Conservation (phyloP, 2,329 filamentous ascomycete species). For the Graphilbum ipis-grandicollis region DNA sequence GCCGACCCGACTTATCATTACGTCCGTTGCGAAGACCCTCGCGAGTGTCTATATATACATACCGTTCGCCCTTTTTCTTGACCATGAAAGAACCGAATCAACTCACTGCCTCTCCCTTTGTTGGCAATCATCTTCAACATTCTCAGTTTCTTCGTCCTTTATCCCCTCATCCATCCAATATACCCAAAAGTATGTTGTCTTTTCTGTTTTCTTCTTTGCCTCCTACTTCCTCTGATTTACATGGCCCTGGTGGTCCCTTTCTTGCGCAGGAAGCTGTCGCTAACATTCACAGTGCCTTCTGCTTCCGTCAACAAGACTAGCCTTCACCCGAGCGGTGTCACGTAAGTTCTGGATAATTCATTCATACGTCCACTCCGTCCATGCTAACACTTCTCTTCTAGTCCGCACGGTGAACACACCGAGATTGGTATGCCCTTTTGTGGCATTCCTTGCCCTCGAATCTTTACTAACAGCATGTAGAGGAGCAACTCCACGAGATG, state of each 20-base stretch:
- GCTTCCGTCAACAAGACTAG: conserved; percentile 74
- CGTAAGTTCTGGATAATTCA: too few relatives aligned
- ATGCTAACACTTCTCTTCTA: not conserved
- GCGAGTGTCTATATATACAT: not conserved
- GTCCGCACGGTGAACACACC: conserved; percentile 55
- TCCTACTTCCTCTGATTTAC: not conserved
- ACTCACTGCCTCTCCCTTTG: conserved; percentile 26
- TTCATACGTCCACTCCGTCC: too few relatives aligned
- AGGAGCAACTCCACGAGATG: conserved; percentile 93
- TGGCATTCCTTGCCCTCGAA: not conserved
- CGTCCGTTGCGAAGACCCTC: not conserved
- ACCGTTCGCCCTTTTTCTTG: conserved; percentile 6
- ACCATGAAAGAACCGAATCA: conserved; percentile 22
- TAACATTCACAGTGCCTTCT: conserved; percentile 26
- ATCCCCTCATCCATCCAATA: conserved; percentile 12
- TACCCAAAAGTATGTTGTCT: conserved; percentile 16
- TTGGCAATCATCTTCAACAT: conserved; percentile 25
- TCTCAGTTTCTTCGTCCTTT: conserved; percentile 23
- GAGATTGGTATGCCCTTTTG: conserved; percentile 69
- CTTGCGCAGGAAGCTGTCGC: conserved; percentile 3
- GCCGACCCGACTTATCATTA: not conserved
- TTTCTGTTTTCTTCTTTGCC: conserved; percentile 12
- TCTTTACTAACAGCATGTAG: conserved; percentile 13
- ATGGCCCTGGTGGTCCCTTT: not conserved
- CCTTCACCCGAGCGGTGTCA: conserved; percentile 78